Evolutionary conservation across 2,329 filamentous ascomycete species (phyloP), one percentile per base, ranked within the genome.

Genomic region (Neoarthrinium moseri): DNA sequence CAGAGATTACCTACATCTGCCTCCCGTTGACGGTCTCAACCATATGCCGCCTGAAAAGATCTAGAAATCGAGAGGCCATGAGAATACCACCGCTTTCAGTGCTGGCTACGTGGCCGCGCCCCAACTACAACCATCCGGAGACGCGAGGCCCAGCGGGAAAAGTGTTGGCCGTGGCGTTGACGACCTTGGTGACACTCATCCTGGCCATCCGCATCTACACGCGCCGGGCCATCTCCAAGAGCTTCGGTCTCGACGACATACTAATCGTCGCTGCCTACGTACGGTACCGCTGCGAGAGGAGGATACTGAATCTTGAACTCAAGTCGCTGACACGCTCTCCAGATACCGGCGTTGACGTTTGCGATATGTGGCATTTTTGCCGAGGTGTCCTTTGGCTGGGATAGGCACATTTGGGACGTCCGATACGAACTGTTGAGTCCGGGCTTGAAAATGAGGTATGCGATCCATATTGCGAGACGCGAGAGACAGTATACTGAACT

Each of bases 131-230:
- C 40, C 44, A 67, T 48, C 65, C 64, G 12, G 56, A 61, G 40
- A 59, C 56, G 8, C 56, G 56, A 47, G 66, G 62, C 5, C 59
- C 59, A 26, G 47, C 49, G 12, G 62, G 58, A 21, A 49, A 56
- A 41, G 52, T 64, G 26, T 26, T 64, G 24, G 54, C 59, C 7
- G 45, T 56, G 18, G 39, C 60, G 22, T 51, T 68, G 11, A 43
- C 60, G 12, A 46, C 26, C 8, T 34, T 66, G 22, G 61, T 62
- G 23, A 65, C 65, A 1, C 17, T 57, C 6, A 46, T 66, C 37
- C 45, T 70, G 6, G 54, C 48, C 15, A 57, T 69, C 32, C 64
- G 67, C 20, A 37, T 70, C 18, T 70, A 67, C 44, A 59, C 66
- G 10, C 61, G 67, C 11, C 56, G 56, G 42, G 49, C 48, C 29